These are phyloP conservation scores for Zychaea mexicana DNA, from an alignment of 371 early-diverging fungal genomes.

Conservation along the genomic window DNA sequence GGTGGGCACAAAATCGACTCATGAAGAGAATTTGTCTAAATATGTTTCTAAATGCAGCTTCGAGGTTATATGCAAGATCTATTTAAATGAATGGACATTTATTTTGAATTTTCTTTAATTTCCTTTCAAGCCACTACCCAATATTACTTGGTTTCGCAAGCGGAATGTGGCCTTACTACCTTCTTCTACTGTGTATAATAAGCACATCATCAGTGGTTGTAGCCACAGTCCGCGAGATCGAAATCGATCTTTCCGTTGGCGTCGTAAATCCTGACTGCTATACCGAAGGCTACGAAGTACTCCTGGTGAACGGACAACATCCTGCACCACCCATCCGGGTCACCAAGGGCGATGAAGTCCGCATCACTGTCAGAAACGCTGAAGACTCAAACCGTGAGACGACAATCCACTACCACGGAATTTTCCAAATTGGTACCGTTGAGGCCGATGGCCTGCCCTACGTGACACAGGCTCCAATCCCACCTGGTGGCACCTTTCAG, in stretches of 20 bases:
- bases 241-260: constrained; percentile 15
- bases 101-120: too few relatives aligned
- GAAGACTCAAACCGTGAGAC: constrained; percentile 7
- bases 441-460: constrained; percentile 50
- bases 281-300: constrained; percentile 5
- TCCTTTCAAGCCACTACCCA: too few relatives aligned
- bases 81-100: too few relatives aligned
- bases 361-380: constrained; percentile 36
- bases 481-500: constrained; percentile 28
- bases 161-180: too few relatives aligned
- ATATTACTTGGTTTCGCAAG: too few relatives aligned
- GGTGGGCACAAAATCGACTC: too few relatives aligned
- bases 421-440: constrained; percentile 35
- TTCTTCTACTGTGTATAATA: too few relatives aligned
- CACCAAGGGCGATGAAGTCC: constrained; percentile 33
- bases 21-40: too few relatives aligned
- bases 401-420: constrained; percentile 47
- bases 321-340: constrained; percentile 47
- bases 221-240: constrained; percentile 10
- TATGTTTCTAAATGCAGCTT: too few relatives aligned
- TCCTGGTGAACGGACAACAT: constrained; percentile 41
- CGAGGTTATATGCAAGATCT: too few relatives aligned
- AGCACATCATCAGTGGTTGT: too few relatives aligned
- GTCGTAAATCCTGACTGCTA: constrained; percentile 34
- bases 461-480: constrained; percentile 40